phyloP scores from a whole-genome alignment of 2,329 filamentous ascomycete genomes.

The Arthrobotrys entomopaga region DNA sequence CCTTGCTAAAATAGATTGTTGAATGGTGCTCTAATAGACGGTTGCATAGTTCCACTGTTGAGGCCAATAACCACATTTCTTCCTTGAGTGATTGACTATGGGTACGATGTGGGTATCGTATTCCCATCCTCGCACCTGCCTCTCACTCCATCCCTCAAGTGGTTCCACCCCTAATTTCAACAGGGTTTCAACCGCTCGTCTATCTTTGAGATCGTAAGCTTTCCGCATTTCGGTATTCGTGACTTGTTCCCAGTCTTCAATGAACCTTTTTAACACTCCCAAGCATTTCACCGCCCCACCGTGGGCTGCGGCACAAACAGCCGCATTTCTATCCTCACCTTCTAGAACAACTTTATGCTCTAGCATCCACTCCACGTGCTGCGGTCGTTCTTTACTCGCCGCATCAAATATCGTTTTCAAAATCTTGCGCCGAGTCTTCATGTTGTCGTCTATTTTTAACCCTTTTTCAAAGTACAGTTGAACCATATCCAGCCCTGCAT shows the following conservation, averaged over 20 bases:
- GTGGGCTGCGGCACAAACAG: constrained; percentile 18
- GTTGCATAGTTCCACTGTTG: constrained; percentile 25
- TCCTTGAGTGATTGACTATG: constrained; percentile 13
- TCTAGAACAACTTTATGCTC: constrained; percentile 20
- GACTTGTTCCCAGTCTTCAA: constrained; percentile 17
- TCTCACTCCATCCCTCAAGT: constrained; percentile 7
- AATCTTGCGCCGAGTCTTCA: constrained; percentile 9
- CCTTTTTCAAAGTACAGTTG: constrained; percentile 36
- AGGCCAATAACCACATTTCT: constrained; percentile 32
- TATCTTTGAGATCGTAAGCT: constrained; percentile 14
- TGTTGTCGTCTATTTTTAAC: constrained; percentile 8
- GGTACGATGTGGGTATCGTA: constrained; percentile 14
- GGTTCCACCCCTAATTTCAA: constrained; percentile 5
- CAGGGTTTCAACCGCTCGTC: constrained; percentile 28
- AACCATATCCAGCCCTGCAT: constrained; percentile 34
- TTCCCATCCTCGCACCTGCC: constrained; percentile 2
- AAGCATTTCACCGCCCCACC: constrained; percentile 18
- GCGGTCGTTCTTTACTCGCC: constrained; percentile 7
- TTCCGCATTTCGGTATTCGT: constrained; percentile 8
- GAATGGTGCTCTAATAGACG: constrained; percentile 9
- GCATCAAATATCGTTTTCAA: constrained; percentile 11
- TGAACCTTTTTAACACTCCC: constrained; percentile 17
- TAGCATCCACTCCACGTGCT: constrained; percentile 25
- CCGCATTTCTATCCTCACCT: constrained; percentile 7
- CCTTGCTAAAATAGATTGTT: too few species aligned